These are phyloP conservation scores for Geotrichum reessii DNA, from an alignment of 1,139 yeast species.

Conservation along the genomic window DNA sequence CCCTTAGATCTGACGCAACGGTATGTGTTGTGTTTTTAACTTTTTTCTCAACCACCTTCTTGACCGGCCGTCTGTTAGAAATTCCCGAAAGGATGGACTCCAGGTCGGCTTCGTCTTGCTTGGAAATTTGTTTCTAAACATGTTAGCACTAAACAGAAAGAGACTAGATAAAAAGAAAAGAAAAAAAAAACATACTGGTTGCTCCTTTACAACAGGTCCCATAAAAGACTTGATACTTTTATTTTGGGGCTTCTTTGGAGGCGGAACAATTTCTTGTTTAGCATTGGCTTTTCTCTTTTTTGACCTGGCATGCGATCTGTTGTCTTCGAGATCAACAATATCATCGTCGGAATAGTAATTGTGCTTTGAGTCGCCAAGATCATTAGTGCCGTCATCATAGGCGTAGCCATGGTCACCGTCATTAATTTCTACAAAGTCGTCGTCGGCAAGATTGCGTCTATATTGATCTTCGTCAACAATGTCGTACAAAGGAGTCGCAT, in stretches of 20 bases:
- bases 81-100: conserved; percentile 16
- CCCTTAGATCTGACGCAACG: background rate
- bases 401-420: conserved; percentile 19
- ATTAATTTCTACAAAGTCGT: conserved; percentile 25
- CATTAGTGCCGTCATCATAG: conserved; percentile 18
- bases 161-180: background rate
- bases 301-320: conserved; percentile 26
- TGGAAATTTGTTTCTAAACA: conserved; percentile 13
- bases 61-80: background rate
- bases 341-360: conserved; percentile 29
- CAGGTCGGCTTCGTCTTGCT: conserved; percentile 17
- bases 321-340: conserved; percentile 45
- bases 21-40: background rate
- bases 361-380: conserved; percentile 16
- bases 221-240: conserved; percentile 16
- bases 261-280: conserved; percentile 20
- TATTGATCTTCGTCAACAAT: conserved; percentile 17
- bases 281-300: conserved; percentile 13
- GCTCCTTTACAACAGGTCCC: conserved; percentile 11
- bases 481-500: conserved; percentile 16
- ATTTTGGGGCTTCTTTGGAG: conserved; percentile 22
- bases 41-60: conserved; percentile 6
- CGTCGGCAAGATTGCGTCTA: conserved; percentile 22
- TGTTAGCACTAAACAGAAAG: background rate
- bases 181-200: conserved; percentile 13